Conservation (phyloP, 2,329 filamentous ascomycete species). For the Cercospora beticola region DNA sequence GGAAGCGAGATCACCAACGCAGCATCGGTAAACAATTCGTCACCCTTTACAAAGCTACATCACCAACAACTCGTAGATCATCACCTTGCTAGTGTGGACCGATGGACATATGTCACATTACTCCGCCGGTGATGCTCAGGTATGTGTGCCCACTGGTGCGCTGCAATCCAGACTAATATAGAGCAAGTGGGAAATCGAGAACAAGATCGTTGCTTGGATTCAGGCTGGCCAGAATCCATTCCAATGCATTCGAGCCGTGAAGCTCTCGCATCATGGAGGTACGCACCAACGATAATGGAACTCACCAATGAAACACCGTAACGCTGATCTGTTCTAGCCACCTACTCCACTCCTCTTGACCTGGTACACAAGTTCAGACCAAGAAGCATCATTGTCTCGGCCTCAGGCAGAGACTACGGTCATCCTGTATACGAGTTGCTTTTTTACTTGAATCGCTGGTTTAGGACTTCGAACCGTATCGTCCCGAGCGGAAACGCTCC, state of each 20-base stretch:
- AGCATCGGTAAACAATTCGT: background rate
- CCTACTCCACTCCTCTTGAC: background rate
- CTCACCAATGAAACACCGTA: no score
- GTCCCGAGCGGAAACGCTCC: background rate
- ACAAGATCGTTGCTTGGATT: background rate
- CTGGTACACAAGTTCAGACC: background rate
- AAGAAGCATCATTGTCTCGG: background rate
- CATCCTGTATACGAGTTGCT: background rate
- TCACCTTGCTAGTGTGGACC: constrained; percentile 3
- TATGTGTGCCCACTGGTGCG: background rate
- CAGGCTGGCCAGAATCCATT: background rate
- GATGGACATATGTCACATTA: constrained; percentile 12
- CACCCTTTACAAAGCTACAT: background rate
- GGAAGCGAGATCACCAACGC: background rate
- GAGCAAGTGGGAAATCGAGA: background rate
- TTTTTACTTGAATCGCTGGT: background rate
- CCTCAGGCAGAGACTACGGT: background rate
- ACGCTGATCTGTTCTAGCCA: background rate
- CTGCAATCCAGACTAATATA: no score
- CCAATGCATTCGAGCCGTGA: background rate
- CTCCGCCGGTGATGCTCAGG: constrained; percentile 10
- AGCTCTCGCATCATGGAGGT: background rate
- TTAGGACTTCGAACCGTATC: background rate
- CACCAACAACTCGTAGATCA: background rate
- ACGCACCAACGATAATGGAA: background rate